Conservation (phyloP, 208 protist species). For the Trichomonas tenax region DNA sequence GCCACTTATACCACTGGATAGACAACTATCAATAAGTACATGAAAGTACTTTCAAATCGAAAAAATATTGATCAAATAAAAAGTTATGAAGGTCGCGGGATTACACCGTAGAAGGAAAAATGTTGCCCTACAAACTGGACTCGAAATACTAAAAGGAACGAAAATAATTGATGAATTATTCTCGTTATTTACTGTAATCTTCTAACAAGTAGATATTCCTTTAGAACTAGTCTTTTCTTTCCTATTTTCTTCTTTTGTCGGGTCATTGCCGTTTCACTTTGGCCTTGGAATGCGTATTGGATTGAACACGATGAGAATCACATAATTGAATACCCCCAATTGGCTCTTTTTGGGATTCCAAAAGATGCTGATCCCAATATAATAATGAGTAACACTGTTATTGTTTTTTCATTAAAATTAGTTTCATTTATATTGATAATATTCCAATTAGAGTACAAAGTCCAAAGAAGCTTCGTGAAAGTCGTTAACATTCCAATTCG, state of each 20-base stretch:
- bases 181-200: background rate
- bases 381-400: background rate
- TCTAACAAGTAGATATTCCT: background rate
- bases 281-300: background rate
- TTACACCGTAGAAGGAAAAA: too few species aligned
- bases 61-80: too few species aligned
- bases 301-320: background rate
- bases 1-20: too few species aligned
- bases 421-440: background rate
- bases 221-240: background rate
- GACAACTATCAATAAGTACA: too few species aligned
- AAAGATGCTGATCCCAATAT: background rate
- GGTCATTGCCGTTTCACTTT: background rate
- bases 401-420: background rate
- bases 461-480: background rate
- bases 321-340: background rate
- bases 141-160: background rate
- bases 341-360: background rate
- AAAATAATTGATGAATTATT: background rate
- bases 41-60: too few species aligned
- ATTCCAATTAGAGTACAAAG: background rate
- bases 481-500: background rate
- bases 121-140: too few species aligned
- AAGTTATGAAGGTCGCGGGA: too few species aligned
- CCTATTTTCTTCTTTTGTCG: background rate